Evolutionary conservation across 495 filamentous ascomycete species (phyloP).

Genomic region (Podospora anserina): DNA sequence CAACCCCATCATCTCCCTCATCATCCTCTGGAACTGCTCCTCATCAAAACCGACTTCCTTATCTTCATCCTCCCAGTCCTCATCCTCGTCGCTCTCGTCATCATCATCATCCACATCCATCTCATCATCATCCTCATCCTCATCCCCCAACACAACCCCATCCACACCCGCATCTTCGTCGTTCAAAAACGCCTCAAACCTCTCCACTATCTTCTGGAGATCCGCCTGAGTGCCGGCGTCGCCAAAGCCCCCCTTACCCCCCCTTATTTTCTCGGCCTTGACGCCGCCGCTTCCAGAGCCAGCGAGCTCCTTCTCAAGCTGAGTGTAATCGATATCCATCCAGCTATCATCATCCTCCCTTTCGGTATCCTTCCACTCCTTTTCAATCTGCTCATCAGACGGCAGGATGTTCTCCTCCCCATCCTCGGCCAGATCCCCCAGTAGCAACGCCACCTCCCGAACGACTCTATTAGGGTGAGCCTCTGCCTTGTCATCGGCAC

Average conservation of each 20-base stretch:
- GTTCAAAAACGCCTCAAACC: slow-evolving; percentile 90
- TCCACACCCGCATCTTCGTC: slow-evolving; percentile 77
- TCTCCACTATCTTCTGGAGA: slow-evolving; percentile 80
- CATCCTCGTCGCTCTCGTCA: slow-evolving; percentile 41
- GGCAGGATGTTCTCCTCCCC: slow-evolving; percentile 60
- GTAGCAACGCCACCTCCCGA: slow-evolving; percentile 67
- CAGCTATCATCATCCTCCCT: slow-evolving; percentile 81
- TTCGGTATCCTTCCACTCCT: slow-evolving; percentile 56
- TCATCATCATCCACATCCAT: slow-evolving; percentile 42
- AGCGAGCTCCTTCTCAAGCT: slow-evolving; percentile 76
- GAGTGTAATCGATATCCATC: slow-evolving; percentile 86
- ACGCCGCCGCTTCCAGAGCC: slow-evolving; percentile 12
- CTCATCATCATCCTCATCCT: slow-evolving; percentile 61
- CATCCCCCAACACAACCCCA: slow-evolving; percentile 74
- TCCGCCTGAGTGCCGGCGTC: slow-evolving; percentile 77
- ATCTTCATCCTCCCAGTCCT: slow-evolving; percentile 57
- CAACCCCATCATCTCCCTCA: slow-evolving; percentile 94
- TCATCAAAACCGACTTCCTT: slow-evolving; percentile 79
- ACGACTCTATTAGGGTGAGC: slow-evolving; percentile 62
- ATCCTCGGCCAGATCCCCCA: slow-evolving; percentile 63
- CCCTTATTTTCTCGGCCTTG: slow-evolving; percentile 11
- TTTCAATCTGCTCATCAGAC: slow-evolving; percentile 64
- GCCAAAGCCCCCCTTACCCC: slow-evolving; percentile 56
- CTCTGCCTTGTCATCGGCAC: slow-evolving; percentile 53
- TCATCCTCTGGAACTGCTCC: slow-evolving; percentile 77